phyloP scores from a whole-genome alignment of 176 grass and related monocot genomes.

The Thinopyrum elongatum region DNA sequence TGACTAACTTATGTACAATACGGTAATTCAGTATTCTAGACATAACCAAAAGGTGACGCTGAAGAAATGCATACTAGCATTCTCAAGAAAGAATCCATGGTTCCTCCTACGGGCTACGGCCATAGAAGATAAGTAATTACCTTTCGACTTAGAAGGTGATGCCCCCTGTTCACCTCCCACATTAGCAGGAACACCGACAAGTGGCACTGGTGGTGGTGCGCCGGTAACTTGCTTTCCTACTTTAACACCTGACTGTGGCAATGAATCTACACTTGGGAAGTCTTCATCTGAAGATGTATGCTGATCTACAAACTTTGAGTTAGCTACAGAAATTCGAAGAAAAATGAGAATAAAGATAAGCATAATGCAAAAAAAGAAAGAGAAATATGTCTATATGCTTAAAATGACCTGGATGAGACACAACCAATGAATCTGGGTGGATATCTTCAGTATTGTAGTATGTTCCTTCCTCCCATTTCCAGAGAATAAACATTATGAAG shows the following conservation, averaged over 20 bases:
- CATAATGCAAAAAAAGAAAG: not conserved
- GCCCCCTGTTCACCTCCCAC: constrained; percentile 24
- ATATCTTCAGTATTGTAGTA: constrained; percentile 41
- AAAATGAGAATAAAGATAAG: constrained; percentile 34
- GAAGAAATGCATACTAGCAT: constrained; percentile 9
- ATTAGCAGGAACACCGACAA: constrained; percentile 16
- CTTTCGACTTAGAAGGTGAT: constrained; percentile 32
- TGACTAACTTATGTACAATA: not conserved
- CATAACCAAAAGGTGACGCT: not conserved
- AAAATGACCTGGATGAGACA: constrained; percentile 67
- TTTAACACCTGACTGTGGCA: constrained; percentile 41
- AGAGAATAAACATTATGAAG: constrained; percentile 76
- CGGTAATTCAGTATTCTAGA: not conserved
- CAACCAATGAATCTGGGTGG: constrained; percentile 52
- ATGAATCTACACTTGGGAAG: constrained; percentile 52
- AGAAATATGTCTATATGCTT: not conserved
- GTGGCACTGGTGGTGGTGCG: constrained; percentile 38
- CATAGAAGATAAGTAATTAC: constrained; percentile 38
- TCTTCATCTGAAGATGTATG: constrained; percentile 75
- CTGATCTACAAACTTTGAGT: constrained; percentile 45
- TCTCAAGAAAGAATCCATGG: constrained; percentile 16
- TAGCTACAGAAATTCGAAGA: constrained; percentile 28
- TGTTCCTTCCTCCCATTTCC: constrained; percentile 83
- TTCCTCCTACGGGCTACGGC: not conserved
- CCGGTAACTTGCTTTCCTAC: constrained; percentile 28